Evolutionary conservation across 306 rosid species (phyloP).

Genomic region (Prunus campanulata): DNA sequence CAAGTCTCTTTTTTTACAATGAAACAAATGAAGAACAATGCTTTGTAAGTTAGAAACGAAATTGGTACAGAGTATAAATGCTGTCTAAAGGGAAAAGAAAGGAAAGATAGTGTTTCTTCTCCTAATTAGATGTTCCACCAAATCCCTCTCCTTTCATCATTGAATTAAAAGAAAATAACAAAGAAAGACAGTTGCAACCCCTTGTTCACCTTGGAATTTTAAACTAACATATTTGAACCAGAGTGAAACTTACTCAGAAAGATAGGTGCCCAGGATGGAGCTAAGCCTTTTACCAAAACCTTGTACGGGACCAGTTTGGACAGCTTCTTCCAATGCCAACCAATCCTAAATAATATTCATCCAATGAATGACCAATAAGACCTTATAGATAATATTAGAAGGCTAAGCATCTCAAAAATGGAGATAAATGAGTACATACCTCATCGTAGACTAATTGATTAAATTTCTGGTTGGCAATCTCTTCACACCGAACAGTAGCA

Average conservation of each 20-base stretch:
- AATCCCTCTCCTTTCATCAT: no score
- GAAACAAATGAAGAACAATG: no score
- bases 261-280: slow-evolving; percentile 55
- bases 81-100: no score
- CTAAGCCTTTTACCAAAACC: slow-evolving; percentile 71
- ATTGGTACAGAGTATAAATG: no score
- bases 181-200: background rate
- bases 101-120: no score
- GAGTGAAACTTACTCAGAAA: slow-evolving; percentile 63
- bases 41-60: no score
- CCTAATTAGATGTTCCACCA: no score
- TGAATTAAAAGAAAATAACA: no score
- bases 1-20: no score
- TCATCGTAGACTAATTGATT: slow-evolving; percentile 44
- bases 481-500: slow-evolving; percentile 94
- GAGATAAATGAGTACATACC: slow-evolving; percentile 39
- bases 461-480: slow-evolving; percentile 69
- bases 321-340: slow-evolving; percentile 69
- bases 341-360: slow-evolving; percentile 57
- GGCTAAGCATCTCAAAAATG: background rate
- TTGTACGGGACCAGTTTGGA: slow-evolving; percentile 56
- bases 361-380: slow-evolving; percentile 5
- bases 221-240: slow-evolving; percentile 3
- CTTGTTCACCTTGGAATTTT: background rate
- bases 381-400: background rate